Base-by-base conservation (phyloP, 2,329 filamentous ascomycete species). In the Chalaropsis thielavioides region DNA sequence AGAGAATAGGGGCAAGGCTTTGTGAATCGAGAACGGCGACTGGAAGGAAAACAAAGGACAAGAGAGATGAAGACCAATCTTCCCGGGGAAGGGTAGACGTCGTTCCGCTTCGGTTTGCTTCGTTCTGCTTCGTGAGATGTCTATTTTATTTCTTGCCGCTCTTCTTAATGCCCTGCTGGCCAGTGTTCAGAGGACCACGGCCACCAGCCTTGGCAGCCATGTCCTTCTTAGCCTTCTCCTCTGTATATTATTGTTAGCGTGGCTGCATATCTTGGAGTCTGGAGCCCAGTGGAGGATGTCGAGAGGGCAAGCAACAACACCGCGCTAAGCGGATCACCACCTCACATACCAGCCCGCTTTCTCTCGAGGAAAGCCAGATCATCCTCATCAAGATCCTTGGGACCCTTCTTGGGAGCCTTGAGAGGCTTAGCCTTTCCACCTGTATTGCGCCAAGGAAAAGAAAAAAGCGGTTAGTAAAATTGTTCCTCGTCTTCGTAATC, bases 121-220 rank as follows among this genome's bases (percentile, higher is more conserved):
- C 46, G 46, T 24, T 24, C 13, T 24, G 46, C 46, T 10, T 58
- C 24, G 51, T 22, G 24, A 8, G 10, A 31, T 13, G 7, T 41
- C 35, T 41, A 63, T 58, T 71, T 78, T 82, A 95, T 86, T 96
- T 95, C 88, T 96, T 96, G 76, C 91, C 92, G 68, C 89, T 94
- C 84, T 96, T 96, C 86, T 96, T 96, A 80, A 97, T 96, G 68
- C 90, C 91, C 78, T 95, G 90, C 61, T 81, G 76, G 41, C 90
- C 91, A 40, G 85, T 87, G 78, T 91, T 92, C 74, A 96, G 75
- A 44, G 92, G 92, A 2, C 92, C 92, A 79, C 95, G 95, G 76
- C 89, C 89, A 72, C 88, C 87, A 58, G 89, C 87, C 79, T 90
- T 89, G 68, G 85, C 81, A n/a, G 87, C 85, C 77, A 95, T 74